phyloP scores from a whole-genome alignment of 2,329 filamentous ascomycete species.

The Fusarium armeniacum region DNA sequence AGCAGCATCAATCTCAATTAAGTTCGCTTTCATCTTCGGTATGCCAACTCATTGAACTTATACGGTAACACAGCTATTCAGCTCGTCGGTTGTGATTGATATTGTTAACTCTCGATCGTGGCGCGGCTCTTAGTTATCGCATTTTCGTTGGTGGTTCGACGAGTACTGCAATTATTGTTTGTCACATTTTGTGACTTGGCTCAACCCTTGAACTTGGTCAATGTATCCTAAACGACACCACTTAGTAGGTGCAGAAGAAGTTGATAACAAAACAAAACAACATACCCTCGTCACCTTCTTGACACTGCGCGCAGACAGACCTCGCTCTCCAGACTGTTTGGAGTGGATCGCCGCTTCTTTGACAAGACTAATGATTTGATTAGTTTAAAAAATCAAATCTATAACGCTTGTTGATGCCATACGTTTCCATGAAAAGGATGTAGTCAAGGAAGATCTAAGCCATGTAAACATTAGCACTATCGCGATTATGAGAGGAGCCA shows the following conservation, averaged over 20 bases:
- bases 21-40: neutral
- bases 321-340: constrained; percentile 79
- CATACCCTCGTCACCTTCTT: constrained; percentile 82
- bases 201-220: constrained; percentile 78
- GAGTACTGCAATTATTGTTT: neutral
- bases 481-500: constrained; percentile 29
- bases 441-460: constrained; percentile 87
- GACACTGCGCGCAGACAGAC: constrained; percentile 80
- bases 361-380: constrained; percentile 69
- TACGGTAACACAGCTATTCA: neutral
- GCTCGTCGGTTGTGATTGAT: neutral
- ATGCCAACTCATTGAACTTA: neutral
- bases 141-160: neutral
- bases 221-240: constrained; percentile 65
- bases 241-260: constrained; percentile 25
- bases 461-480: constrained; percentile 46
- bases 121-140: constrained; percentile 11
- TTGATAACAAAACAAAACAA: constrained; percentile 21
- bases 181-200: constrained; percentile 4
- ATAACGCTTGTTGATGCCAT: constrained; percentile 38
- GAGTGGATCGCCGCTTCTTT: constrained; percentile 84
- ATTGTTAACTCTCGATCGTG: constrained; percentile 8
- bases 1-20: neutral
- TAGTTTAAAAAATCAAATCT: neutral
- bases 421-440: constrained; percentile 82